phyloP scores from a whole-genome alignment of 768 basidiomycete species.

The Pleurotus eryngii region DNA sequence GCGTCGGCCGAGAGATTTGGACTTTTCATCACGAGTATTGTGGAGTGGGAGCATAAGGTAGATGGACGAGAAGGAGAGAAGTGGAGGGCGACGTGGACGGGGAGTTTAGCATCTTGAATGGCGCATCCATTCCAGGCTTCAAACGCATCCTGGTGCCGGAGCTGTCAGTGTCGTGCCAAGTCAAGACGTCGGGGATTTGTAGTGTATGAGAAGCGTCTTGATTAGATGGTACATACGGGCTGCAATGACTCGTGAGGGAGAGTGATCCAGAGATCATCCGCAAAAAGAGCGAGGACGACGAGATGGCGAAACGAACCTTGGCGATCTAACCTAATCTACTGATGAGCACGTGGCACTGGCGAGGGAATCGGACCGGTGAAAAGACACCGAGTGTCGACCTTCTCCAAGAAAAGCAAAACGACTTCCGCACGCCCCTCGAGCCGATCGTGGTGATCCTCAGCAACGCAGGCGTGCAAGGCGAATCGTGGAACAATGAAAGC shows the following conservation, averaged over 20 bases:
- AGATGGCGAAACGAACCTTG: too few species aligned
- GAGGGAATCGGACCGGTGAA: too few species aligned
- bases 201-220: too few species aligned
- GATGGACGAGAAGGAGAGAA: neutral
- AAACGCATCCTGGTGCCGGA: neutral
- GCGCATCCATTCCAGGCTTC: neutral
- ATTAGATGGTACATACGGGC: neutral
- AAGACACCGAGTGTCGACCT: too few species aligned
- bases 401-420: too few species aligned
- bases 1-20: neutral
- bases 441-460: too few species aligned
- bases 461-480: too few species aligned
- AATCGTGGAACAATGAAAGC: too few species aligned
- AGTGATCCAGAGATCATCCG: neutral
- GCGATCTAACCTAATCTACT: too few species aligned
- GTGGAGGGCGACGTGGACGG: neutral
- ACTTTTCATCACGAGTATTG: constrained; percentile 1
- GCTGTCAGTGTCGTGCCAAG: constrained; percentile 6
- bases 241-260: neutral
- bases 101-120: neutral
- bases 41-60: constrained; percentile 5
- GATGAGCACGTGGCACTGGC: too few species aligned
- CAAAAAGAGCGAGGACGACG: neutral
- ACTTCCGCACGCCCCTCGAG: too few species aligned
- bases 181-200: neutral